Evolutionary conservation across 2,329 filamentous ascomycete species (phyloP).

Genomic region (Huntiella abstrusa): DNA sequence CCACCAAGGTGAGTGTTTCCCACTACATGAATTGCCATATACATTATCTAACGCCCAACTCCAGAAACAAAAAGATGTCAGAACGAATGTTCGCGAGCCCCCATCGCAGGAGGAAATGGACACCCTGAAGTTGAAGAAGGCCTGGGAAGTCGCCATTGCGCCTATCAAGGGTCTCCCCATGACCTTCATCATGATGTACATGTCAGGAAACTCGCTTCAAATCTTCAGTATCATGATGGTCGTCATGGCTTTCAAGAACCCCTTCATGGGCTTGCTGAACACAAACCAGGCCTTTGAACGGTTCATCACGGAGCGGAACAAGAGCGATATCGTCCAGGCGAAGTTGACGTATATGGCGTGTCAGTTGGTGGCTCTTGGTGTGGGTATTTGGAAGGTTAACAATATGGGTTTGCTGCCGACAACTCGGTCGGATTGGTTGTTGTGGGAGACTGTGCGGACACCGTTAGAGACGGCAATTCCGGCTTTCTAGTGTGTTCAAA

Average conservation of each 20-base stretch:
- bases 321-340: constrained; percentile 53
- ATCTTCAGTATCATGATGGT: constrained; percentile 99
- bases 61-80: constrained; percentile 35
- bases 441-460: constrained; percentile 68
- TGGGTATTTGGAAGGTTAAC: constrained; percentile 95
- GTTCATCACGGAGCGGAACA: constrained; percentile 70
- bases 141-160: constrained; percentile 89
- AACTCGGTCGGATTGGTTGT: constrained; percentile 90
- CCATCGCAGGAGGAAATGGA: constrained; percentile 76
- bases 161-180: constrained; percentile 90
- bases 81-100: constrained; percentile 34
- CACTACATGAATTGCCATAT: background rate
- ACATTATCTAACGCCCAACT: background rate
- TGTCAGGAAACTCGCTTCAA: constrained; percentile 94
- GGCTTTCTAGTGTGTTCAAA: constrained; percentile 23
- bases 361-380: constrained; percentile 62
- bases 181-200: constrained; percentile 99
- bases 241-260: constrained; percentile 96
- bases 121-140: constrained; percentile 91
- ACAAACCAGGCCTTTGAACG: constrained; percentile 80
- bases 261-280: constrained; percentile 62
- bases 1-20: constrained; percentile 30
- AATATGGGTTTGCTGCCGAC: constrained; percentile 92
- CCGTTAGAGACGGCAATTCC: constrained; percentile 47
- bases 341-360: constrained; percentile 78